Evolutionary conservation across 495 filamentous ascomycete genomes (phyloP).

Genomic region (Lasiosphaeria hispida): DNA sequence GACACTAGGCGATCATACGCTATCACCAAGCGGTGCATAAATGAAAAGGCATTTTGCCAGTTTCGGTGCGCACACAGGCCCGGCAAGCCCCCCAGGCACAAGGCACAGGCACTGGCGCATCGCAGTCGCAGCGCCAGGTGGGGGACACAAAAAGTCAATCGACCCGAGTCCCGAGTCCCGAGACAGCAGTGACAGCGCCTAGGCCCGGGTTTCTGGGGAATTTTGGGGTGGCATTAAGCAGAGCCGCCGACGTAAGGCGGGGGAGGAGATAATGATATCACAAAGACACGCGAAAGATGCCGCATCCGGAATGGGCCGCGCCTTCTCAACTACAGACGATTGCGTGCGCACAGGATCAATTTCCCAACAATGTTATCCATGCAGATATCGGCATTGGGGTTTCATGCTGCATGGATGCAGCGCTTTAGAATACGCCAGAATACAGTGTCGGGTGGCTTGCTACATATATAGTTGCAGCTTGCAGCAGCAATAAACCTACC

Average conservation of each 20-base stretch:
- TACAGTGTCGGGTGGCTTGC: too few relatives aligned
- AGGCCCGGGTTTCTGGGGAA: not conserved
- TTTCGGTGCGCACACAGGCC: too few relatives aligned
- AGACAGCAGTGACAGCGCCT: conserved; percentile 4
- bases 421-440: too few relatives aligned
- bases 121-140: not conserved
- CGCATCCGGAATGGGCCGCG: not conserved
- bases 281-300: not conserved
- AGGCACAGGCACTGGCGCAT: not conserved
- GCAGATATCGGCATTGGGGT: not conserved
- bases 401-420: too few relatives aligned
- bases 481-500: too few relatives aligned
- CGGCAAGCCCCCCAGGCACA: too few relatives aligned
- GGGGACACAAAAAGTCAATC: not conserved
- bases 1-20: too few relatives aligned
- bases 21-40: too few relatives aligned
- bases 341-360: too few relatives aligned
- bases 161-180: not conserved
- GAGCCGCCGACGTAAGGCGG: conserved; percentile 17
- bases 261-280: not conserved
- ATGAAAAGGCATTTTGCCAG: too few relatives aligned
- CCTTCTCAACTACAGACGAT: not conserved
- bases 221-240: not conserved
- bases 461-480: too few relatives aligned
- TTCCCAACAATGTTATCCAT: not conserved